Percentiles rank a stretch among this genome's conserved stretches.
Conservation (phyloP, 345 rosid genomes). For the Dimocarpus longan region DNA sequence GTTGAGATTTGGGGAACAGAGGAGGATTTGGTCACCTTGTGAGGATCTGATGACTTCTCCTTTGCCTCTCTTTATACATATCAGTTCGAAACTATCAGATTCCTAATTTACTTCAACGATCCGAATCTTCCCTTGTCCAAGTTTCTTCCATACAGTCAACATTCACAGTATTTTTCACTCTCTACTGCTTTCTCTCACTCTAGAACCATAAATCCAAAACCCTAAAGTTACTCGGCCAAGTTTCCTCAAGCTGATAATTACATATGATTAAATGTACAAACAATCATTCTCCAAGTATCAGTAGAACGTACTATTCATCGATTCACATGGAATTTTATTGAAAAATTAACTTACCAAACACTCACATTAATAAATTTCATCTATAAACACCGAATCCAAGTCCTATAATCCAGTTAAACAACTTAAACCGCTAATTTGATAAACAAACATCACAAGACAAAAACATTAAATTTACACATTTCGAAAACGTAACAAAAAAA, state of each 20-base stretch:
- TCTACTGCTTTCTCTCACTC: neutral
- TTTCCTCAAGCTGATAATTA: conserved; percentile 4
- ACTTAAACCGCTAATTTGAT: neutral
- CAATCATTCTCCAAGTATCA: neutral
- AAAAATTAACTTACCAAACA: neutral
- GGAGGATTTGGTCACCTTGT: neutral
- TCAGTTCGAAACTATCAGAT: conserved; percentile 2
- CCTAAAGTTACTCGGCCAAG: neutral
- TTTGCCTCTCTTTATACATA: neutral
- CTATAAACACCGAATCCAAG: neutral
- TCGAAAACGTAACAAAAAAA: neutral
- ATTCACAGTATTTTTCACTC: neutral
- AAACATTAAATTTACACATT: neutral
- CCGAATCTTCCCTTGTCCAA: neutral
- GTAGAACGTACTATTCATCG: neutral
- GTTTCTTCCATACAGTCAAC: neutral
- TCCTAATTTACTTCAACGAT: neutral
- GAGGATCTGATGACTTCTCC: neutral
- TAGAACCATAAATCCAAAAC: neutral
- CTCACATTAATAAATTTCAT: neutral
- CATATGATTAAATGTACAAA: neutral
- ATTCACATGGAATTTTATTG: neutral
- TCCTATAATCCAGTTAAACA: too few relatives aligned
- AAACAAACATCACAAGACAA: neutral
- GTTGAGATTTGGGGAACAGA: neutral